phyloP scores from a whole-genome alignment of 495 filamentous ascomycete genomes.

The Talaromyces wortmannii region DNA sequence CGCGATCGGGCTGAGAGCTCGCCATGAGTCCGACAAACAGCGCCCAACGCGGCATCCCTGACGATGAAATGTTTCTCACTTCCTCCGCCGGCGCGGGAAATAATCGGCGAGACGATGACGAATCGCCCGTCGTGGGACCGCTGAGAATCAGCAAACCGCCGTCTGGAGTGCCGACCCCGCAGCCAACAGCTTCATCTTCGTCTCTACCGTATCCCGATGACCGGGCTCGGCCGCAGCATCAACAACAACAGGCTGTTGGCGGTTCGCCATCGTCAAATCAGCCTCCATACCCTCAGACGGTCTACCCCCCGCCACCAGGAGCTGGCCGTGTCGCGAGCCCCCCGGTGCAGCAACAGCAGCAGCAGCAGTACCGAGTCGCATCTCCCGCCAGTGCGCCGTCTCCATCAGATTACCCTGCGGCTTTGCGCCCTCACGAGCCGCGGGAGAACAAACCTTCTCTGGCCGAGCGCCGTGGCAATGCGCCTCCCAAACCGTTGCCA shows the following conservation, averaged over 20 bases:
- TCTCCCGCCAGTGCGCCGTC: constrained; percentile 24
- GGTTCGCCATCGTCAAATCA: constrained; percentile 9
- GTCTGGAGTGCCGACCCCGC: constrained; percentile 42
- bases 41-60: constrained; percentile 46
- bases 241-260: background rate
- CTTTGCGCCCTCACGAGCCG: constrained; percentile 40
- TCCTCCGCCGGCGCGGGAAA: constrained; percentile 1
- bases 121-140: constrained; percentile 73
- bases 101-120: constrained; percentile 37
- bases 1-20: constrained; percentile 4
- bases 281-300: constrained; percentile 24
- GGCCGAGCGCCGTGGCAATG: constrained; percentile 64
- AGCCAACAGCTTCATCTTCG: constrained; percentile 27
- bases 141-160: constrained; percentile 76
- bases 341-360: constrained; percentile 7
- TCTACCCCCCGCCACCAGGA: constrained; percentile 34
- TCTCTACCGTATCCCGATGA: constrained; percentile 76
- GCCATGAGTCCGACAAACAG: constrained; percentile 30
- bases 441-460: constrained; percentile 41
- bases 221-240: constrained; percentile 38
- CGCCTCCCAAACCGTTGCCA: constrained; percentile 66
- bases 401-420: constrained; percentile 34
- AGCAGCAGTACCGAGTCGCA: constrained; percentile 10
- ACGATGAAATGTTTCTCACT: constrained; percentile 74
- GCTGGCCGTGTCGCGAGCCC: constrained; percentile 20